Evolutionary conservation across 495 filamentous ascomycete genomes (phyloP), one percentile per base, ranked within the genome.

Genomic region (Neurospora sp.): DNA sequence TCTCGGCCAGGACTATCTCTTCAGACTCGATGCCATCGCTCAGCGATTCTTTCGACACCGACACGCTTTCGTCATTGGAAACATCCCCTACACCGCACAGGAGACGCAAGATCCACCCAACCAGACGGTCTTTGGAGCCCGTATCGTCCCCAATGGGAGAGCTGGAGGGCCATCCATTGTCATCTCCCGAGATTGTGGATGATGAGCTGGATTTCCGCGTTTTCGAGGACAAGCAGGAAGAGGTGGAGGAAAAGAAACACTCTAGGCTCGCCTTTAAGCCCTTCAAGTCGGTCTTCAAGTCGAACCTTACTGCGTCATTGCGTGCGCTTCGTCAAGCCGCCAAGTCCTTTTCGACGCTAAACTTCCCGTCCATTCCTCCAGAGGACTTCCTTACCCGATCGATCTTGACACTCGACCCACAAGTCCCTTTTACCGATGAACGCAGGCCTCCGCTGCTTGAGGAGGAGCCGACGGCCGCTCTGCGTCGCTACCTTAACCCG

Each of bases 401-500:
- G 39, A 88, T 93, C 73, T 83, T 97, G 66, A 91, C 91, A 4
- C 92, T 94, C 71, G 88, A 91, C 73, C 93, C 93, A 5, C 80
- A 83, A 70, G 85, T 89, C 36, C 91, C 91, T 62, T 93, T 94
- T 80, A 94, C 93, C 8, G 93, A 96, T 77, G 96, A 98, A 83
- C 90, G 92, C 75, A 90, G 94, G 69, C 96, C 96, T 28, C 89
- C 89, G n/a, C 88, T 88, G 0, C 87, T 92, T 70, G 84, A 89
- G 69, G 92, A 92, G 71, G 88, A 92, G 24, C 94, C 94, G 5
- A 92, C 92, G 28, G 92, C 94, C 48, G 94, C 92, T n/a, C 84
- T 97, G 72, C 90, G 96, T 48, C 91, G 95, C 36, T 99, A 99
- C 77, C 86, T 97, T 36, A 99, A 98, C 79, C 96, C 96, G 2